Percentiles rank a stretch among this genome's conserved stretches.
phyloP scores from a whole-genome alignment of 176 grass and related monocot genomes.

The Hsuehochloa calcarea region DNA sequence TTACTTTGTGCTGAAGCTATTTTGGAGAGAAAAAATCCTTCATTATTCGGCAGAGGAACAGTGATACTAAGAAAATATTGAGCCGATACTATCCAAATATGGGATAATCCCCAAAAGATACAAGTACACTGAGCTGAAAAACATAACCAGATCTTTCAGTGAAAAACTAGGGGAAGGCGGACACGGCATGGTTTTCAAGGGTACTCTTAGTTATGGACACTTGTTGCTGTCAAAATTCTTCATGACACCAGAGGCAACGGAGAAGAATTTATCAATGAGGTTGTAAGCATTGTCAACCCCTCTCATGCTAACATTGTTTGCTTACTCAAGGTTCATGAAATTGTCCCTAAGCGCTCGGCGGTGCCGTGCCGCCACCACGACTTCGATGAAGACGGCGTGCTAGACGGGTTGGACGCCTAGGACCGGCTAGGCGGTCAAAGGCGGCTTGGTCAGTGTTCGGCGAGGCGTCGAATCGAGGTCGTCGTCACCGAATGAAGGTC shows the following conservation, averaged over 20 bases:
- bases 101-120: background rate
- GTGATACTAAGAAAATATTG: background rate
- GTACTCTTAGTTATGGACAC: background rate
- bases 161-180: conserved; percentile 19
- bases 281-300: conserved; percentile 25
- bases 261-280: conserved; percentile 16
- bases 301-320: conserved; percentile 35
- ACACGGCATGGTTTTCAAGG: conserved; percentile 16
- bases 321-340: background rate
- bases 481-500: no score
- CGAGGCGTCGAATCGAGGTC: no score
- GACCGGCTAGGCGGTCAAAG: no score
- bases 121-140: conserved; percentile 6
- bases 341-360: no score
- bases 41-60: background rate
- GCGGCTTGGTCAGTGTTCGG: no score
- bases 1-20: background rate
- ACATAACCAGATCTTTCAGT: conserved; percentile 19
- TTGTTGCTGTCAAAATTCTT: conserved; percentile 12
- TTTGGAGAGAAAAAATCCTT: background rate
- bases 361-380: no score
- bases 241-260: background rate
- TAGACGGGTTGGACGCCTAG: no score
- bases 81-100: no score
- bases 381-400: no score